Base-by-base conservation (phyloP, 306 rosid genomes). In the Glycyrrhiza uralensis region DNA sequence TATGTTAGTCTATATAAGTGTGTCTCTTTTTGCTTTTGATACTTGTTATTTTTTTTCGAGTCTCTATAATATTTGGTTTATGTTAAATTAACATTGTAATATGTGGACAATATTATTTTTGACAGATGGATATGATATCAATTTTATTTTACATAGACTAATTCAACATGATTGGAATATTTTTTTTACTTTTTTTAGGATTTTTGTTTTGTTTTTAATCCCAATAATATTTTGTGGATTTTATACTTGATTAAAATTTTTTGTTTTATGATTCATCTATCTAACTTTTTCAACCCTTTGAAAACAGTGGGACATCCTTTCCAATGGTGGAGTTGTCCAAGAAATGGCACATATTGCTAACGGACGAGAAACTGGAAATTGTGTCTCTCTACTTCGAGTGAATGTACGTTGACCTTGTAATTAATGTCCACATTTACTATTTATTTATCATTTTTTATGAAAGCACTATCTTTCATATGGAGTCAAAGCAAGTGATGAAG, bases 321-420 rank as follows among this genome's bases (percentile, higher is more conserved):
- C 97, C 4, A 95, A 95, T 14, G 97, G 99, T 0, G 99, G 97
- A 76, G 87, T 81, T n/a, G 96, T 95, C 50, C 96, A 91, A 81
- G 99, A 95, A 87, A 95, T 91, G 93, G 97, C 96, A 12, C 97
- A 95, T 58, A 91, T 95, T 28, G 99, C 99, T 20, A 95, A 91
- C n/a, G 99, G 99, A 13, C 74, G 92, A 10, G 96, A 95, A 22
- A 88, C 99, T 0, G 99, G 97, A 55, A 95, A 95, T 38, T 89
- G 90, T 38, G 97, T 95, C 2, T 95, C 99, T 38, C 85, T 95
- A 7, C 92, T 95, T 32, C 89, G 99, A 36, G 97, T 95, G 57
- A 95, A 91, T 71, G 99, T 95, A 85, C 11, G 82, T 71, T 63
- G 11, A 46, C 30, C 19, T 4, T 35, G 6, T 8, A n/a, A n/a